Conservation (phyloP, 2,329 filamentous ascomycete genomes). For the Elsinoe perseae region DNA sequence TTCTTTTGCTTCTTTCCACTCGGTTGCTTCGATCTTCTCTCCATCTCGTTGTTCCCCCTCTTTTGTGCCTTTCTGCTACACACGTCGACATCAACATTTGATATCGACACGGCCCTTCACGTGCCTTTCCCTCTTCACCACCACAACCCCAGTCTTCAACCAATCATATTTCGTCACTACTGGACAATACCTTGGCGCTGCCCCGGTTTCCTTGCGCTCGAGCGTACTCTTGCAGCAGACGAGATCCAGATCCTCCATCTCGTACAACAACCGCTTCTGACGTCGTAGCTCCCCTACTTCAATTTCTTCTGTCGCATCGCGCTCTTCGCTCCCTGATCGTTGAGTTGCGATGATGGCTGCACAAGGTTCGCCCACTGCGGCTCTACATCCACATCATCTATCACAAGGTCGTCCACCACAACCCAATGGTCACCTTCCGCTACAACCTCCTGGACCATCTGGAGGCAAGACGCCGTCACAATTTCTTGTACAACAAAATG, state of each 20-base stretch:
- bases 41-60: not conserved
- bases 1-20: slow-evolving; percentile 11
- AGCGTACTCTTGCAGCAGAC: slow-evolving; percentile 3
- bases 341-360: slow-evolving; percentile 24
- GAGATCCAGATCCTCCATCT: slow-evolving; percentile 5
- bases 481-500: slow-evolving; percentile 70
- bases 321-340: slow-evolving; percentile 4
- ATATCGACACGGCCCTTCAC: not conserved
- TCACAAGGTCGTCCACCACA: slow-evolving; percentile 55
- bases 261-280: not conserved
- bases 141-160: not conserved
- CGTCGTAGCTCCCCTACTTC: not conserved
- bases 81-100: not conserved
- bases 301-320: not conserved
- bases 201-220: not conserved
- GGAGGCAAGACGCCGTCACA: slow-evolving; percentile 58
- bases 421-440: slow-evolving; percentile 42
- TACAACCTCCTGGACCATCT: slow-evolving; percentile 43
- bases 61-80: not conserved
- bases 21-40: not conserved
- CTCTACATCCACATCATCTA: slow-evolving; percentile 59
- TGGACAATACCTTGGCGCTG: slow-evolving; percentile 1
- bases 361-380: slow-evolving; percentile 71
- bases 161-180: slow-evolving; percentile 7
- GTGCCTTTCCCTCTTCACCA: not conserved